Percentiles rank a stretch among this genome's conserved stretches.
phyloP scores from a whole-genome alignment of 331 rosid species.

The Dryas integrifolia region DNA sequence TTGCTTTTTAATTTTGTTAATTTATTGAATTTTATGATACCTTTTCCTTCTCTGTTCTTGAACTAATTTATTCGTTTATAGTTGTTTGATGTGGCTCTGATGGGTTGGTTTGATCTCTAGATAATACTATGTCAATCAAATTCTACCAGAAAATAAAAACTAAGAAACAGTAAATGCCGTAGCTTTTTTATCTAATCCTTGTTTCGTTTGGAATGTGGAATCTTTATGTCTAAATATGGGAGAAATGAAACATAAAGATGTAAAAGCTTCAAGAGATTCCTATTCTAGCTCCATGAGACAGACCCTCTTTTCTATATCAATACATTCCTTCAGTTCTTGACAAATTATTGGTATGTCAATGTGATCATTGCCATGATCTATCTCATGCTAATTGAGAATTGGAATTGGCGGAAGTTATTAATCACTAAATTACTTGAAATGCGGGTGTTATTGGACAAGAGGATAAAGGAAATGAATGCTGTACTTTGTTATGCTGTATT shows the following conservation, averaged over 20 bases:
- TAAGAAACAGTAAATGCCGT: background rate
- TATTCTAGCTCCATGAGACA: background rate
- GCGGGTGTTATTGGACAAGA: background rate
- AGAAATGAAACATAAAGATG: background rate
- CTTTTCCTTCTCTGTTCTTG: conserved; percentile 3
- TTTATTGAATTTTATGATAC: conserved; percentile 26
- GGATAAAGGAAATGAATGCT: background rate
- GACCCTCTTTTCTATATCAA: conserved; percentile 2
- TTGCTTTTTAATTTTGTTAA: conserved; percentile 19
- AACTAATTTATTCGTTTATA: background rate
- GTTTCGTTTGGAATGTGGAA: background rate
- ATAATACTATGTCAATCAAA: conserved; percentile 15
- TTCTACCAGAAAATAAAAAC: background rate
- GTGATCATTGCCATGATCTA: background rate
- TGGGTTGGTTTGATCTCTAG: conserved; percentile 9
- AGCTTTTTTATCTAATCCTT: background rate
- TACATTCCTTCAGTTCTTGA: background rate
- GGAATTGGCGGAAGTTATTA: background rate
- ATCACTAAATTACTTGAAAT: background rate
- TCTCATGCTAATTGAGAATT: background rate
- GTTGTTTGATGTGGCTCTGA: conserved; percentile 7
- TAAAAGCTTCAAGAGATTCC: background rate
- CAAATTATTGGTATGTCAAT: background rate
- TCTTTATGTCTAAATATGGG: background rate
- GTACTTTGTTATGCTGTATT: background rate